Conservation (phyloP, 495 filamentous ascomycete genomes). For the Rhizodiscina lignyota region DNA sequence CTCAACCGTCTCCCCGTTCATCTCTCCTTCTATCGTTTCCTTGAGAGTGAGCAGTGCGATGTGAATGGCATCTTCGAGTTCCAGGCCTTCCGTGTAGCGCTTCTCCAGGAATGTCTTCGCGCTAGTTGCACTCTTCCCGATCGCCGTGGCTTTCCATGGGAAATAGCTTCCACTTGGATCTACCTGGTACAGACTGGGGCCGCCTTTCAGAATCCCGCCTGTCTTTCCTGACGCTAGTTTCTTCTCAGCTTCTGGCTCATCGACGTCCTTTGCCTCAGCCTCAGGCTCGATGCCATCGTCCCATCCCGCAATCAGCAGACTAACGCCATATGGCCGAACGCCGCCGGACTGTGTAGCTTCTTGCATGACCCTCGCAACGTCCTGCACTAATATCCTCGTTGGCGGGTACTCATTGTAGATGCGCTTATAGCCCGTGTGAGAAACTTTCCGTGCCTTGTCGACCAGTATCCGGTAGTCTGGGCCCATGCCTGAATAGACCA, state of each 20-base stretch:
- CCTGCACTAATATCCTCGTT: constrained; percentile 94
- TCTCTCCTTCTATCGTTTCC: constrained; percentile 97
- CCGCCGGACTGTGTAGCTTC: constrained; percentile 96
- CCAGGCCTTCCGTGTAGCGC: constrained; percentile 89
- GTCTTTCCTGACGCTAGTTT: constrained; percentile 64
- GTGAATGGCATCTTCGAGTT: constrained; percentile 96
- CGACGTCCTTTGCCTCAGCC: constrained; percentile 27
- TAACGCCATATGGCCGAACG: constrained; percentile 96
- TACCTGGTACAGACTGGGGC: constrained; percentile 94
- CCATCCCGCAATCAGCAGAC: constrained; percentile 89
- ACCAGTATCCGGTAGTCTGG: constrained; percentile 96
- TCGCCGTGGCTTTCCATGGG: constrained; percentile 98
- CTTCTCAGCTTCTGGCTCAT: constrained; percentile 29
- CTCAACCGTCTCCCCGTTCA: constrained; percentile 98
- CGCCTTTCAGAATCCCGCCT: constrained; percentile 86
- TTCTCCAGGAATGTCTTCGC: constrained; percentile 99
- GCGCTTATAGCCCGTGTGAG: constrained; percentile 98
- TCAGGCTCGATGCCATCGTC: constrained; percentile 90
- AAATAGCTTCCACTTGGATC: constrained; percentile 95
- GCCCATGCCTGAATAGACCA: constrained; percentile 99
- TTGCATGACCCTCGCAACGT: constrained; percentile 95
- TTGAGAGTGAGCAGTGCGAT: constrained; percentile 96
- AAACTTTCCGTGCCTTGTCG: constrained; percentile 93
- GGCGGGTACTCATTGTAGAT: constrained; percentile 99
- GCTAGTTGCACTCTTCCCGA: constrained; percentile 94